These are phyloP conservation scores for Backusella macrospora DNA, from an alignment of 192 early-diverging fungal species.

Conservation along the genomic window DNA sequence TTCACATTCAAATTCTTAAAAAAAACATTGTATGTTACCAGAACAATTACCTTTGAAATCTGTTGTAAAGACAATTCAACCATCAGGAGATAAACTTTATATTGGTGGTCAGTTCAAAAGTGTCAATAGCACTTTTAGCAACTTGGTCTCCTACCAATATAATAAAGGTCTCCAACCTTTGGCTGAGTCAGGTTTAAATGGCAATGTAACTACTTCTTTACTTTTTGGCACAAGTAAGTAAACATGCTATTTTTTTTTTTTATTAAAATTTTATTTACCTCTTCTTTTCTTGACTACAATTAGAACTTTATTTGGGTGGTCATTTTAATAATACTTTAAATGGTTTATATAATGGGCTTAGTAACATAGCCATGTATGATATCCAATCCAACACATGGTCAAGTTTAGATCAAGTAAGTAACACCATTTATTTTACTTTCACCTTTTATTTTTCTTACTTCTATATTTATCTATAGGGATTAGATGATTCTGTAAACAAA, in stretches of 20 bases:
- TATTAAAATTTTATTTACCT: neutral
- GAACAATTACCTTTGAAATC: constrained; percentile 51
- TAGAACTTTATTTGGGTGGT: constrained; percentile 27
- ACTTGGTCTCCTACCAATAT: constrained; percentile 62
- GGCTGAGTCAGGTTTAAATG: constrained; percentile 20
- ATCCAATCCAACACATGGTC: neutral
- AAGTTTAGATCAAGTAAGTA: neutral
- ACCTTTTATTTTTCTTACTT: neutral
- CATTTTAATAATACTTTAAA: constrained; percentile 15
- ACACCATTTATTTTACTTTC: too few relatives aligned
- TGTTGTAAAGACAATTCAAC: constrained; percentile 50
- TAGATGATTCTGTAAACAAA: constrained; percentile 24
- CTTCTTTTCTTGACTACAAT: neutral
- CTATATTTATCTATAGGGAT: constrained; percentile 2
- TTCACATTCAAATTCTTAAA: neutral
- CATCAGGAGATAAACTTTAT: constrained; percentile 36
- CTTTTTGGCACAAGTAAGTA: constrained; percentile 6
- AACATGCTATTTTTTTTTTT: neutral
- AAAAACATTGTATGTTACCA: neutral
- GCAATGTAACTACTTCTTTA: constrained; percentile 32
- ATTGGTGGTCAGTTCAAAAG: constrained; percentile 66
- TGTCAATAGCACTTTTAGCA: constrained; percentile 40
- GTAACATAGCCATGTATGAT: constrained; percentile 1
- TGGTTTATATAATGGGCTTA: neutral
- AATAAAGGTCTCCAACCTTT: neutral